Base-by-base conservation (phyloP, 2,329 filamentous ascomycete genomes). In the Paecilomyces sp. region DNA sequence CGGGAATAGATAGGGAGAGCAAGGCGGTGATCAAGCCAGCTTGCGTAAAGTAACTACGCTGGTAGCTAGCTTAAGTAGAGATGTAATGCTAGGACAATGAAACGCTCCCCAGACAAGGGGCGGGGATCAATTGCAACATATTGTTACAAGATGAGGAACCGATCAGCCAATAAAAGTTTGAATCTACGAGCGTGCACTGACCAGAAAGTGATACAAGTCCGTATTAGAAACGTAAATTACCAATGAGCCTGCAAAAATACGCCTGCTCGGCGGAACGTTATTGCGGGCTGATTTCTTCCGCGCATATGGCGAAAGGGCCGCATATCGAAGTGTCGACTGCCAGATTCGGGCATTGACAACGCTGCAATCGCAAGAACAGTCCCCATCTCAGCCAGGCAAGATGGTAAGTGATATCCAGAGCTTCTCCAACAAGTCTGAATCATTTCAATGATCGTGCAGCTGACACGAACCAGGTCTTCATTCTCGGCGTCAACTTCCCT, bases 401-500 rank as follows among this genome's bases (percentile, higher is more conserved):
- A 75, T 75, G 72, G 73, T 74, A 67, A 33, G 56, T 18, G 8
- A 24, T 30, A 55, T 22, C 56, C 6, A 30, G 28, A 6, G 57
- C 12, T 30, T 30, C n/a, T 24, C 25, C 22, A 28, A 28, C n/a
- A 11, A 36, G 3, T 1, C 11, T 58, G 6, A 54, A 25, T 18
- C 3, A 18, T n/a, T 54, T 50, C 34, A 57, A 50, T 5, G 36
- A 47, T 18, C 15, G 4, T 3, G 8, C 8, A 22, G 7, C 36
- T 47, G n/a, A 47, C 36, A 18, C 36, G 8, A 18, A 47, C n/a
- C 61, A 91, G 90, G 89, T 92, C 70, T 90, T 94, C 80, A 88
- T 97, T 70, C 83, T 93, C 71, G 90, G 91, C 69, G 82, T 90
- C 80, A 92, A 89, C 80, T 97, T 97, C 80, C 80, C 85, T 68